Conservation (phyloP, 768 basidiomycete species). For the Kwoniella shandongensis region DNA sequence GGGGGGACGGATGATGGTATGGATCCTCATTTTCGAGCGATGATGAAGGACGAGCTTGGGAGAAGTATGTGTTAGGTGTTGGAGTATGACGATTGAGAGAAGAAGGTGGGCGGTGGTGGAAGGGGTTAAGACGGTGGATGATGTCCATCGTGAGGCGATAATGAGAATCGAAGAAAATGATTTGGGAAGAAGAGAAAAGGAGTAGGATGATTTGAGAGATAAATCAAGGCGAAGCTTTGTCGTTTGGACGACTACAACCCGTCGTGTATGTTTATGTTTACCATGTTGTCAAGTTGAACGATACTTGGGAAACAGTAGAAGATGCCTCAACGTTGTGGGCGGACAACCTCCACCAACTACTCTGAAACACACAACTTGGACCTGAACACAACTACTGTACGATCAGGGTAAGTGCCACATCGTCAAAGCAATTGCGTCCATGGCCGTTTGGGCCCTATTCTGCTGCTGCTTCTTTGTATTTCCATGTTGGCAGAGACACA, state of each 20-base stretch:
- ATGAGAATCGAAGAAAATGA: neutral
- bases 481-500: no score
- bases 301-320: no score
- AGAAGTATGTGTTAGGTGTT: constrained; percentile 1
- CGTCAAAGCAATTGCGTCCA: no score
- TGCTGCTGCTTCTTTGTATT: no score
- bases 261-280: no score
- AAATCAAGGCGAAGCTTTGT: no score
- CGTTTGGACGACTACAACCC: no score
- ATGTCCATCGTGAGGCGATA: constrained; percentile 13
- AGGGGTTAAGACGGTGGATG: constrained; percentile 18
- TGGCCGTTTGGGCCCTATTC: no score
- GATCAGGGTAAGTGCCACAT: neutral
- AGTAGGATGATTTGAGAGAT: no score
- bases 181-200: no score
- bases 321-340: constrained; percentile 9
- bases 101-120: constrained; percentile 11
- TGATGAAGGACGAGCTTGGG: constrained; percentile 7
- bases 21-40: constrained; percentile 4
- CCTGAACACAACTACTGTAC: neutral
- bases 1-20: neutral
- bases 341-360: constrained; percentile 12
- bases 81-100: constrained; percentile 10
- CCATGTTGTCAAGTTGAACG: no score
- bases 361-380: neutral